A percentile compares a stretch with the other conserved stretches of the same genome.
Conservation (phyloP, 805 yeast species). For the Lipomyces kockii region DNA sequence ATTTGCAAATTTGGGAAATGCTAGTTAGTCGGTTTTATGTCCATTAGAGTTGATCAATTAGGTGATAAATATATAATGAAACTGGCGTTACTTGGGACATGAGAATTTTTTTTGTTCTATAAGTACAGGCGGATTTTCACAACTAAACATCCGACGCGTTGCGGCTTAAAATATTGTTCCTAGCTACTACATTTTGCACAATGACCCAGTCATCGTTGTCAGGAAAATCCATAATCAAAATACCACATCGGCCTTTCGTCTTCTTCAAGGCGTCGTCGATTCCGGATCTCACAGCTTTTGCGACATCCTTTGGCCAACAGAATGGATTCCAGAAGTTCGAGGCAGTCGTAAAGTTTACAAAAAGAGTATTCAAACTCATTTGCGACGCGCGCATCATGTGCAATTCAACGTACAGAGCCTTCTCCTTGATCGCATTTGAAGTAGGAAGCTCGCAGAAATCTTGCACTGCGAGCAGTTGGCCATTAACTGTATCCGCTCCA, state of each 20-base stretch:
- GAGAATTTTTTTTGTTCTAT: too few relatives aligned
- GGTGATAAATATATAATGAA: neutral
- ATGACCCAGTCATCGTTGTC: constrained; percentile 66
- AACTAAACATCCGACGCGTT: neutral
- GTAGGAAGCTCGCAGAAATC: constrained; percentile 70
- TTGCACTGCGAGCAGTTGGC: constrained; percentile 58
- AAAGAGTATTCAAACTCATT: constrained; percentile 58
- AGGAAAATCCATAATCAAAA: constrained; percentile 69
- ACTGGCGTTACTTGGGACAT: neutral
- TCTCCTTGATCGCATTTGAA: constrained; percentile 58
- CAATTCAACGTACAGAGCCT: constrained; percentile 60
- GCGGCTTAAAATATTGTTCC: constrained; percentile 12
- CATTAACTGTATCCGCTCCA: constrained; percentile 60
- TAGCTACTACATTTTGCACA: constrained; percentile 55
- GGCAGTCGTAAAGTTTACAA: constrained; percentile 73
- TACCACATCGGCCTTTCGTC: constrained; percentile 54
- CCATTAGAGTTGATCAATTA: neutral
- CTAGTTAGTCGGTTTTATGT: neutral
- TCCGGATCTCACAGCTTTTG: constrained; percentile 52
- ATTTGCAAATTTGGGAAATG: neutral
- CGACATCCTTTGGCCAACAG: constrained; percentile 76
- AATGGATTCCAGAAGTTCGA: constrained; percentile 69
- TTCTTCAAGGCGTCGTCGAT: constrained; percentile 21
- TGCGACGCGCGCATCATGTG: constrained; percentile 58
- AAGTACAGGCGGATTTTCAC: too few relatives aligned